These are phyloP conservation scores for Penicillium arizonense DNA, from an alignment of 495 filamentous ascomycete species.

Conservation along the genomic window DNA sequence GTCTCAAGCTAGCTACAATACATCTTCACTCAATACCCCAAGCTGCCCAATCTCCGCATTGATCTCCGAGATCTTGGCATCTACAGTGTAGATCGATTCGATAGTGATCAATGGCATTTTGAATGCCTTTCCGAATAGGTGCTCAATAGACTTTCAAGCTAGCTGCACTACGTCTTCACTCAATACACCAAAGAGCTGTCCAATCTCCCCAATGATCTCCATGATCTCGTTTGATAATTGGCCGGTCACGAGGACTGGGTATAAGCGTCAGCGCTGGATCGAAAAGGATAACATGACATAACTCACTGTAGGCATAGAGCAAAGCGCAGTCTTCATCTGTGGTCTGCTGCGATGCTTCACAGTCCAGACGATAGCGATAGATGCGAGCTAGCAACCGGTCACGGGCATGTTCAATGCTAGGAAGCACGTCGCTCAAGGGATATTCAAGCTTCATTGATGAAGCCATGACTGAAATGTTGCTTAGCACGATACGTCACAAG, in stretches of 20 bases:
- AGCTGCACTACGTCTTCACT: conserved; percentile 72
- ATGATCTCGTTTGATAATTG: conserved; percentile 52
- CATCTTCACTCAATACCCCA: conserved; percentile 72
- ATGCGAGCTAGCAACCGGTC: conserved; percentile 88
- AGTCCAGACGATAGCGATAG: conserved; percentile 75
- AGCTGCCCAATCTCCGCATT: conserved; percentile 47
- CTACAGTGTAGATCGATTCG: too few relatives aligned
- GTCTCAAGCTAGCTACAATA: conserved; percentile 52
- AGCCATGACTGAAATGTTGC: conserved; percentile 63
- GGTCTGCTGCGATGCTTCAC: conserved; percentile 48
- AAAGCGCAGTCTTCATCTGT: conserved; percentile 69
- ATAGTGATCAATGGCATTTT: neutral
- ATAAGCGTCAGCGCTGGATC: neutral
- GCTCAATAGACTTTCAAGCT: conserved; percentile 9
- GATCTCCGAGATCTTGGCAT: conserved; percentile 41
- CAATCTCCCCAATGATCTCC: conserved; percentile 48
- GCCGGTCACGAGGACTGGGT: conserved; percentile 50
- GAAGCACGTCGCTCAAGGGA: conserved; percentile 82
- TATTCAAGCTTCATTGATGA: conserved; percentile 92
- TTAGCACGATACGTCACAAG: conserved; percentile 12
- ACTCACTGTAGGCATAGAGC: conserved; percentile 70
- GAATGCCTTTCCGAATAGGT: neutral
- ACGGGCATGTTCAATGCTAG: conserved; percentile 73
- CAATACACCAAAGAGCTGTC: conserved; percentile 66
- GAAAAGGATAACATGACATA: neutral